These are phyloP conservation scores for Lichina pygmaea DNA, from an alignment of 495 filamentous ascomycete genomes.

Conservation along the genomic window DNA sequence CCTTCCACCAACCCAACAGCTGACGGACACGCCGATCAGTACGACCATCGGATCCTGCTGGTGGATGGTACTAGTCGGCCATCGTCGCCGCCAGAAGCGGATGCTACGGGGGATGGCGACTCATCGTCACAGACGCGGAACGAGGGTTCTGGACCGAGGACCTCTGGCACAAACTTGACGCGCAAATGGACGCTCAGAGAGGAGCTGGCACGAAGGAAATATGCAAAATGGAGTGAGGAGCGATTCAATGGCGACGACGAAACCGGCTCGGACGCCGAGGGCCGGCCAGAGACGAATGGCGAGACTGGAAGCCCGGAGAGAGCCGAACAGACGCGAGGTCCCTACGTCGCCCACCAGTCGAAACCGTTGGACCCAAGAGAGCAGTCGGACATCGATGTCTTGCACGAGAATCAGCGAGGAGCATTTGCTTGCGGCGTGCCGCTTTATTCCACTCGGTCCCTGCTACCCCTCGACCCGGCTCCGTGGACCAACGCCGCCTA, in stretches of 20 bases:
- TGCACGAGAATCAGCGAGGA: slow-evolving; percentile 59
- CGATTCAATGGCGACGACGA: slow-evolving; percentile 2
- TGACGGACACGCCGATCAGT: background rate
- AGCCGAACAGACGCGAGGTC: too few relatives aligned
- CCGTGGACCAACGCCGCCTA: slow-evolving; percentile 59
- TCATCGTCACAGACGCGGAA: background rate
- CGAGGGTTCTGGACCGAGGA: background rate
- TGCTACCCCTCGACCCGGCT: slow-evolving; percentile 65
- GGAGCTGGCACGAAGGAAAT: slow-evolving; percentile 27
- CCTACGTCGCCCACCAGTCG: too few relatives aligned
- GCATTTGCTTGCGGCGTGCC: slow-evolving; percentile 67
- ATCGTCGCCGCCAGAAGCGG: background rate
- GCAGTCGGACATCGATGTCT: slow-evolving; percentile 34
- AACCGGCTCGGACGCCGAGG: background rate
- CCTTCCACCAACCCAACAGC: too few relatives aligned
- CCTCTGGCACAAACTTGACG: background rate
- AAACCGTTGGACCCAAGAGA: background rate
- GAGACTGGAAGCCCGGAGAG: background rate
- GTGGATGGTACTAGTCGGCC: background rate
- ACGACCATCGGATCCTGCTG: slow-evolving; percentile 1
- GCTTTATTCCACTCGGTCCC: slow-evolving; percentile 59
- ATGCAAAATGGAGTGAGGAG: slow-evolving; percentile 32
- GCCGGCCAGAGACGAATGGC: background rate
- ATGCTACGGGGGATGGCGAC: too few relatives aligned
- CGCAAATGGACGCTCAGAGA: slow-evolving; percentile 15